phyloP scores from a whole-genome alignment of 2,329 filamentous ascomycete genomes.

The Aureobasidium sp. region DNA sequence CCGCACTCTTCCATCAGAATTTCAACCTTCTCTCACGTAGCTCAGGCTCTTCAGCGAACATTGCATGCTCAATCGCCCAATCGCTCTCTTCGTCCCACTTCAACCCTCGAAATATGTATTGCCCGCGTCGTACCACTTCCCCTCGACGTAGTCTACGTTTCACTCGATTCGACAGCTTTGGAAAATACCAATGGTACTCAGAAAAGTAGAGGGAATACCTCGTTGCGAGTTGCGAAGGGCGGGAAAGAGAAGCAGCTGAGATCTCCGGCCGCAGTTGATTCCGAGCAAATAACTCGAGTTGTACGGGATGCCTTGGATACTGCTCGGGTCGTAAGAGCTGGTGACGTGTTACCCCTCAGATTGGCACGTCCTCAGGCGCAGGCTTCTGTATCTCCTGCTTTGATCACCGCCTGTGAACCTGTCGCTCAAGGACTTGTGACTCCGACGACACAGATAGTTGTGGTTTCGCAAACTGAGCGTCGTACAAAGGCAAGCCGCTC shows the following conservation, averaged over 20 bases:
- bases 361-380: conserved; percentile 81
- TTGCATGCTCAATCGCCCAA: conserved; percentile 13
- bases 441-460: conserved; percentile 72
- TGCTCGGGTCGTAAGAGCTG: conserved; percentile 71
- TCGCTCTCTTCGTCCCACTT: conserved; percentile 59
- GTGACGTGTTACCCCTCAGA: conserved; percentile 73
- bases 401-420: conserved; percentile 88
- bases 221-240: conserved; percentile 36
- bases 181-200: conserved; percentile 76
- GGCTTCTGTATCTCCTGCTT: conserved; percentile 73
- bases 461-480: conserved; percentile 50
- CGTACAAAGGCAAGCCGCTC: conserved; percentile 40
- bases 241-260: neutral
- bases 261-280: neutral
- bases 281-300: neutral
- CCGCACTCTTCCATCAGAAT: conserved; percentile 74
- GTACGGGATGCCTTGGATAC: conserved; percentile 28
- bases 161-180: conserved; percentile 71
- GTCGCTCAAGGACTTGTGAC: conserved; percentile 79
- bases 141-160: conserved; percentile 81
- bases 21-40: conserved; percentile 60
- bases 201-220: conserved; percentile 69
- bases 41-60: conserved; percentile 55
- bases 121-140: conserved; percentile 73
- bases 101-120: conserved; percentile 74